Evolutionary conservation across 1,284 basidiomycete genomes (phyloP).

Genomic region (Erythrobasidium hasegawianum): DNA sequence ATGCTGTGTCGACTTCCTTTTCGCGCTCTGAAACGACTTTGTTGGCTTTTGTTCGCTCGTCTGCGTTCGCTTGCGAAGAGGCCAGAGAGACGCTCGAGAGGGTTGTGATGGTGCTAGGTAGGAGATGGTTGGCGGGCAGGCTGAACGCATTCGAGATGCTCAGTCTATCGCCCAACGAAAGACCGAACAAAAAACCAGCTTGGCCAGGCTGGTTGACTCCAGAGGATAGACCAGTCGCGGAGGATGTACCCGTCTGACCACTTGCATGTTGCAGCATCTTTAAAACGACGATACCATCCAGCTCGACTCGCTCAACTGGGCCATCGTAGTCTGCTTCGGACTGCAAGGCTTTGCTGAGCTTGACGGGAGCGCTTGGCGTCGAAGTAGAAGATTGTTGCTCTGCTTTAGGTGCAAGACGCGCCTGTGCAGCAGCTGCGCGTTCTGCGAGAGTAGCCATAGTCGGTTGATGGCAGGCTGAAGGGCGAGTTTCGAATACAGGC

Average conservation of each 20-base stretch:
- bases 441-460: constrained; percentile 34
- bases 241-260: constrained; percentile 56
- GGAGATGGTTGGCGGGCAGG: constrained; percentile 56
- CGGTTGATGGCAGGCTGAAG: not conserved
- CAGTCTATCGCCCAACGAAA: constrained; percentile 84
- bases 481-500: not conserved
- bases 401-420: constrained; percentile 16
- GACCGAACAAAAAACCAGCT: constrained; percentile 72
- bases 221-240: constrained; percentile 62
- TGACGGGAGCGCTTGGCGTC: constrained; percentile 19
- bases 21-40: constrained; percentile 16
- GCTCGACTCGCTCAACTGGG: constrained; percentile 30
- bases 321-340: constrained; percentile 33
- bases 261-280: constrained; percentile 78
- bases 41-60: constrained; percentile 15
- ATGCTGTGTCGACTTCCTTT: constrained; percentile 28
- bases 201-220: not conserved
- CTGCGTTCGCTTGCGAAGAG: constrained; percentile 4
- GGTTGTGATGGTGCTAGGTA: constrained; percentile 9
- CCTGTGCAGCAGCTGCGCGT: constrained; percentile 28
- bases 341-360: constrained; percentile 32
- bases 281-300: constrained; percentile 55
- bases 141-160: constrained; percentile 92
- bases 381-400: constrained; percentile 16
- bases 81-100: constrained; percentile 19